A percentile compares a stretch with the other conserved stretches of the same genome.
Conservation (phyloP, 495 filamentous ascomycete genomes). For the Aeminium ludgeri region DNA sequence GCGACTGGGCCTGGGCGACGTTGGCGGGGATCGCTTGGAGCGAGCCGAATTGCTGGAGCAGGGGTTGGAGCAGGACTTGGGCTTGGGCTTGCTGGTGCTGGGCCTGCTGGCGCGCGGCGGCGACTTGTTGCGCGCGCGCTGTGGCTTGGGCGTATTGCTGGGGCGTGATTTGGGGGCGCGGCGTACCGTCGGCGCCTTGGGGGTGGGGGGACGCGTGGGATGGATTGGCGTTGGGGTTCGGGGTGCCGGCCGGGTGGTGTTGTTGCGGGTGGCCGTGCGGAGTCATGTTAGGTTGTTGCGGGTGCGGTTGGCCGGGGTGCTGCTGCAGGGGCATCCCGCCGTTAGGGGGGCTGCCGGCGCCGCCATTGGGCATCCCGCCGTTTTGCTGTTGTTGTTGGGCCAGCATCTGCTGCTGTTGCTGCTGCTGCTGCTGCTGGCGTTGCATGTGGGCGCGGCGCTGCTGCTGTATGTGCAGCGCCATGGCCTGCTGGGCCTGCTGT, state of each 20-base stretch:
- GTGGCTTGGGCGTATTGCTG: not conserved
- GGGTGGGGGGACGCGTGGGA: not conserved
- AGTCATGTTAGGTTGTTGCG: not conserved
- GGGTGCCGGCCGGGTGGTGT: no score
- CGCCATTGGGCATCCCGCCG: not conserved
- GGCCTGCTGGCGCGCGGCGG: not conserved
- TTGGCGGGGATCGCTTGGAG: conserved; percentile 4
- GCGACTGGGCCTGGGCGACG: not conserved
- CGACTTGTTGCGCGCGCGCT: conserved; percentile 3
- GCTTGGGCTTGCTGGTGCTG: conserved; percentile 17
- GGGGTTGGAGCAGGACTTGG: not conserved
- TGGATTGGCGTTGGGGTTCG: no score
- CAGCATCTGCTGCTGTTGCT: conserved; percentile 4
- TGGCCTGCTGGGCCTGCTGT: no score
- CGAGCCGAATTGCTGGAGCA: conserved; percentile 3
- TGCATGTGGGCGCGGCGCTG: conserved; percentile 1
- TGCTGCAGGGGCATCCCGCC: conserved; percentile 2
- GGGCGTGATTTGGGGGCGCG: not conserved
- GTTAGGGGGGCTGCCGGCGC: conserved; percentile 2
- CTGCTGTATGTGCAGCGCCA: not conserved
- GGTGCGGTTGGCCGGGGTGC: conserved; percentile 12
- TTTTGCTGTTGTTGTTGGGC: not conserved
- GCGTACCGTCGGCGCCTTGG: no score
- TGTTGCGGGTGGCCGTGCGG: conserved; percentile 6
- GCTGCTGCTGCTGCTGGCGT: conserved; percentile 4